Percentiles rank a stretch among this genome's conserved stretches.
Evolutionary conservation across 345 rosid genomes (phyloP).

Genomic region (Pseudoturritis turrita): DNA sequence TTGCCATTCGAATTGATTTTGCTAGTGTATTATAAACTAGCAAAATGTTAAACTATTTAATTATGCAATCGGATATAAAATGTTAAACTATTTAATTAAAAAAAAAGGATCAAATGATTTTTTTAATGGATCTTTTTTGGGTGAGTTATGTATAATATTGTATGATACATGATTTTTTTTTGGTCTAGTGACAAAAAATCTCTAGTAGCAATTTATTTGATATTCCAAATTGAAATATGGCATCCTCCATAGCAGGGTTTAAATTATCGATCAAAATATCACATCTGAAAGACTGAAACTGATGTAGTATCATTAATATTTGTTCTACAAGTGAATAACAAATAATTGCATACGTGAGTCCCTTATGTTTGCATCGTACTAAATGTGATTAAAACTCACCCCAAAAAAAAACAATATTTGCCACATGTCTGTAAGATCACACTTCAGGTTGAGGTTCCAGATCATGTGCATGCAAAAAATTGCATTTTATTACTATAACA

Average conservation of each 20-base stretch:
- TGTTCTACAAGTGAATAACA: too few species aligned
- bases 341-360: background rate
- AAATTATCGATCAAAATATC: too few species aligned
- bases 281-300: too few species aligned
- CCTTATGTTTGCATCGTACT: background rate
- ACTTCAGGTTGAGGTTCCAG: background rate
- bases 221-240: background rate
- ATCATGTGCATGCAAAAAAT: background rate
- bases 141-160: background rate
- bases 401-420: background rate
- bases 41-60: background rate
- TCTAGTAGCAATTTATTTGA: background rate
- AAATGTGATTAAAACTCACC: background rate
- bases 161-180: background rate
- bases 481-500: background rate
- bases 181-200: background rate
- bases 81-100: background rate
- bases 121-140: background rate
- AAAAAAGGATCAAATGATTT: background rate
- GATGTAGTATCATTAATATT: background rate
- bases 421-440: conserved; percentile 1
- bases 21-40: background rate
- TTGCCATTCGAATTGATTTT: too few species aligned
- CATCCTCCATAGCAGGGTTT: too few species aligned
- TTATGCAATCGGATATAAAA: background rate